phyloP scores from a whole-genome alignment of 441 rosid genomes.

The Pelargonium fulgidum region DNA sequence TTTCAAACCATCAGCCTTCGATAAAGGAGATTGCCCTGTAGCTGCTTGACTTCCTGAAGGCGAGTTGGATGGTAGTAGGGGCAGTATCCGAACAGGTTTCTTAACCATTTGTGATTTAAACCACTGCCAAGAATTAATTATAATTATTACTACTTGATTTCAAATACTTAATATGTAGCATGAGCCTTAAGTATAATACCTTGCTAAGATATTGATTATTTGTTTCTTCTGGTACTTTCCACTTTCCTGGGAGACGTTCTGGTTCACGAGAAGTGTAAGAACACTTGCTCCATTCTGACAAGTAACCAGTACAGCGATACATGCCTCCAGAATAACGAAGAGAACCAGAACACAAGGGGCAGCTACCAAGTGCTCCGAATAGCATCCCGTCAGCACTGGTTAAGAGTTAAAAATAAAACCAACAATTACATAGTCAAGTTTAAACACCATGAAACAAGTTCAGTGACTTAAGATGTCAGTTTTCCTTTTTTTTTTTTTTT shows the following conservation, averaged over 20 bases:
- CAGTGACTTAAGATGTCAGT: too few species aligned
- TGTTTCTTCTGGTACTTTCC: conserved; percentile 75
- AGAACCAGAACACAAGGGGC: conserved; percentile 67
- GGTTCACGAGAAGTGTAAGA: conserved; percentile 68
- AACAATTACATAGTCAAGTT: conserved; percentile 16
- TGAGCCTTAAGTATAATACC: conserved; percentile 32
- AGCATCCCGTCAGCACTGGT: conserved; percentile 93
- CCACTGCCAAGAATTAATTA: conserved; percentile 58
- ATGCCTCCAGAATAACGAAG: conserved; percentile 73
- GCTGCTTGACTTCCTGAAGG: conserved; percentile 41
- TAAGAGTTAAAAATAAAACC: conserved; percentile 17
- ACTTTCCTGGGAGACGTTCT: conserved; percentile 60
- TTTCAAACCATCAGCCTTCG: conserved; percentile 57
- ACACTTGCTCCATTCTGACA: conserved; percentile 94
- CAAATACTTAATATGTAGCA: conserved; percentile 10
- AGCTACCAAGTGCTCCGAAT: conserved; percentile 75
- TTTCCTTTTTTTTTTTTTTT: too few species aligned
- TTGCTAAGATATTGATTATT: conserved; percentile 57
- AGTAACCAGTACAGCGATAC: conserved; percentile 63
- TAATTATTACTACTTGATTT: conserved; percentile 17
- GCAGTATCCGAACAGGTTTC: conserved; percentile 65
- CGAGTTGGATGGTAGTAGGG: conserved; percentile 35
- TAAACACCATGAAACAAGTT: background rate
- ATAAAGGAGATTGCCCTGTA: conserved; percentile 36
- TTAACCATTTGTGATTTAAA: conserved; percentile 62